Evolutionary conservation across 208 protist species (phyloP).

Genomic region (Balamuthia mandrillaris): DNA sequence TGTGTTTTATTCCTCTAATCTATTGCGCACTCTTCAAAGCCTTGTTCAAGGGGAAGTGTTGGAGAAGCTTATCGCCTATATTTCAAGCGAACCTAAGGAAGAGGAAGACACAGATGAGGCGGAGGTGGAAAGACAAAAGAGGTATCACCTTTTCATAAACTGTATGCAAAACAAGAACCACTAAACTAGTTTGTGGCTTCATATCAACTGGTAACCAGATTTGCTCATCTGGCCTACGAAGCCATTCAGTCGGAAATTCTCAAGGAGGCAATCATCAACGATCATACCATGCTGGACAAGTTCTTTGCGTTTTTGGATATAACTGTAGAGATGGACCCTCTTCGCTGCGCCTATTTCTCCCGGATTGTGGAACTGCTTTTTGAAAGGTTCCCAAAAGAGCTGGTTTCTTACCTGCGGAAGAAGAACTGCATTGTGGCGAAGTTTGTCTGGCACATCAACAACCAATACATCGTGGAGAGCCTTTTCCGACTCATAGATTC

Average conservation of each 20-base stretch:
- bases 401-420: background rate
- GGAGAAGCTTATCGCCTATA: constrained; percentile 7
- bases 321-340: constrained; percentile 5
- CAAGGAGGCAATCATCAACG: constrained; percentile 29
- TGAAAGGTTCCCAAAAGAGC: constrained; percentile 1
- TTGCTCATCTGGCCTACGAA: constrained; percentile 21
- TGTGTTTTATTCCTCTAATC: background rate
- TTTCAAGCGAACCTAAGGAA: constrained; percentile 4
- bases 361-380: constrained; percentile 14
- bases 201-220: background rate
- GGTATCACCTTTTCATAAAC: background rate
- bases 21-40: background rate
- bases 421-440: constrained; percentile 23
- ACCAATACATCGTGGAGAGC: constrained; percentile 22
- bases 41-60: constrained; percentile 10
- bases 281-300: constrained; percentile 22
- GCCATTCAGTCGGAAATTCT: constrained; percentile 24
- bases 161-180: background rate
- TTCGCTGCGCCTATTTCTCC: constrained; percentile 13
- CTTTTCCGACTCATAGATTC: constrained; percentile 20
- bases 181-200: background rate
- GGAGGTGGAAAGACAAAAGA: background rate
- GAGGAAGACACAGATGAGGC: constrained; percentile 12
- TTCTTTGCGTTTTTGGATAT: constrained; percentile 23
- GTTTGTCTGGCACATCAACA: constrained; percentile 35